phyloP scores from a whole-genome alignment of 129 eudicot species.

The Arctium minus region DNA sequence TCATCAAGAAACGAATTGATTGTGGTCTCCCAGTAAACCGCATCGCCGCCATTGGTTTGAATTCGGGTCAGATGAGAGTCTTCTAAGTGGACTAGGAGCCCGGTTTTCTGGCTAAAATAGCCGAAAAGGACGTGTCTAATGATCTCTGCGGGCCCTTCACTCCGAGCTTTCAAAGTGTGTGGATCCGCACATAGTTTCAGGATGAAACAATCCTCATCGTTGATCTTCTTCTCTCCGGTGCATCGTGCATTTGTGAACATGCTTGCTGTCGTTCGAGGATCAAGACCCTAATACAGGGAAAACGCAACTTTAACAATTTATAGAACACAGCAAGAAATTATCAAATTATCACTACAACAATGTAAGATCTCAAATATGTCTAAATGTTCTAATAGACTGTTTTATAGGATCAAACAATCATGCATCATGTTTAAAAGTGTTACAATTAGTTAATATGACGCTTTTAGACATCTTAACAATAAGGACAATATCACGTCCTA shows the following conservation, averaged over 20 bases:
- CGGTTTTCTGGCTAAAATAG: conserved; percentile 89
- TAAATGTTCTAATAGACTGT: background rate
- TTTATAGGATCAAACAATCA: background rate
- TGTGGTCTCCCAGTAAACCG: conserved; percentile 97
- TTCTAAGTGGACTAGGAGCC: conserved; percentile 74
- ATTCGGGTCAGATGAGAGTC: conserved; percentile 93
- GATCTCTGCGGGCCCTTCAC: conserved; percentile 97
- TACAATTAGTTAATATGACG: background rate
- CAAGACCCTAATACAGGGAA: conserved; percentile 56
- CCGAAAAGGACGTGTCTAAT: conserved; percentile 89
- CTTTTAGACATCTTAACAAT: background rate
- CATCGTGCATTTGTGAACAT: conserved; percentile 89
- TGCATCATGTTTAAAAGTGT: background rate
- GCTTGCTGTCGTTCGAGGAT: conserved; percentile 85
- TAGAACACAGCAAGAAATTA: background rate
- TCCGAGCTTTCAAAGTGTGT: conserved; percentile 69
- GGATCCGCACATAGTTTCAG: conserved; percentile 89
- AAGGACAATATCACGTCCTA: background rate
- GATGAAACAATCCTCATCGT: conserved; percentile 89
- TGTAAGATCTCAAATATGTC: background rate
- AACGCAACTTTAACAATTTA: background rate
- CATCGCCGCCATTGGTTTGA: conserved; percentile 83
- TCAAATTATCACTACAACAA: background rate
- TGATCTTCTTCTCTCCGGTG: conserved; percentile 83
- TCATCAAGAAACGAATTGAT: conserved; percentile 88